A percentile compares a stretch with the other conserved stretches of the same genome.
Evolutionary conservation across 768 basidiomycete species (phyloP).

Genomic region (Leccinum subtestaceum): DNA sequence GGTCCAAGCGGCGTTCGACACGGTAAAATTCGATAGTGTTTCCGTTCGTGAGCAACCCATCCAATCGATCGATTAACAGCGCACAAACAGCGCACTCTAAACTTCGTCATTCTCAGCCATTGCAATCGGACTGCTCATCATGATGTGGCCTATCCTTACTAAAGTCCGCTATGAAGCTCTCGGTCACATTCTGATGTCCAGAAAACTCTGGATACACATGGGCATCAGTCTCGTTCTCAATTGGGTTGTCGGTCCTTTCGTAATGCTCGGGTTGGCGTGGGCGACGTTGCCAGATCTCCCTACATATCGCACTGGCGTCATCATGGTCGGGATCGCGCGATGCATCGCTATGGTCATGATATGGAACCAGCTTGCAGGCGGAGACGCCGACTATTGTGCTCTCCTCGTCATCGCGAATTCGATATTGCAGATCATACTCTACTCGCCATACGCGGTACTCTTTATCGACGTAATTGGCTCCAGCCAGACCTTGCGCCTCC

Average conservation of each 20-base stretch:
- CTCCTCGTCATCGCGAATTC: slow-evolving; percentile 82
- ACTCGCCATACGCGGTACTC: slow-evolving; percentile 65
- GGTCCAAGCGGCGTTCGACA: slow-evolving; percentile 61
- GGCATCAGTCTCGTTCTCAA: slow-evolving; percentile 66
- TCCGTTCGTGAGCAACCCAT: slow-evolving; percentile 65
- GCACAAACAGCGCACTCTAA: background rate
- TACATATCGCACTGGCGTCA: slow-evolving; percentile 72
- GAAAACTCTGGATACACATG: slow-evolving; percentile 63
- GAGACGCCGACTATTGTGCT: slow-evolving; percentile 71
- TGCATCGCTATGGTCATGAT: slow-evolving; percentile 70
- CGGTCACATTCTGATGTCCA: slow-evolving; percentile 51
- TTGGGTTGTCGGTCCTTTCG: slow-evolving; percentile 77
- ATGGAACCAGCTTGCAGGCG: slow-evolving; percentile 73
- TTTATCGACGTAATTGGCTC: slow-evolving; percentile 73
- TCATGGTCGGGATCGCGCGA: slow-evolving; percentile 61
- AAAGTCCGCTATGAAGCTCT: slow-evolving; percentile 77
- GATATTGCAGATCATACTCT: slow-evolving; percentile 68
- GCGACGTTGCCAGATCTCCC: slow-evolving; percentile 79
- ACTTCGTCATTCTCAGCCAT: slow-evolving; percentile 51
- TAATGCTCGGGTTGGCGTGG: slow-evolving; percentile 90
- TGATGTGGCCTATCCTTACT: slow-evolving; percentile 85
- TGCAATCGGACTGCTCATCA: slow-evolving; percentile 75
- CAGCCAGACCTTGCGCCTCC: slow-evolving; percentile 38
- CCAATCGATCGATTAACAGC: background rate
- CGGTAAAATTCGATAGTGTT: slow-evolving; percentile 61